phyloP scores from a whole-genome alignment of 495 filamentous ascomycete genomes.

The Penicillium argentinense region DNA sequence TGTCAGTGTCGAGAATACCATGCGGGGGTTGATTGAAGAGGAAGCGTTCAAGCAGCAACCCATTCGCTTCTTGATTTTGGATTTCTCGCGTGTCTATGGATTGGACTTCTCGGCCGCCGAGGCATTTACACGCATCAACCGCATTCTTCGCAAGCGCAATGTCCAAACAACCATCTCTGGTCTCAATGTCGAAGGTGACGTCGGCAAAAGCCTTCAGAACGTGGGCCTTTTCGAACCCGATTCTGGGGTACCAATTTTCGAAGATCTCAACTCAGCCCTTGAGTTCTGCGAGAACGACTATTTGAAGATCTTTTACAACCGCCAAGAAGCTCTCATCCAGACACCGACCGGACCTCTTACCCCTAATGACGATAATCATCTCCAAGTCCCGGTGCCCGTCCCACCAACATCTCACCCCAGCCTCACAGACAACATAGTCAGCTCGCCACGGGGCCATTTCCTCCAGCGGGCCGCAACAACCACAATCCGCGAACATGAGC shows the following conservation, averaged over 20 bases:
- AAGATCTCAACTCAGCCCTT: slow-evolving; percentile 86
- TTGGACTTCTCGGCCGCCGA: slow-evolving; percentile 95
- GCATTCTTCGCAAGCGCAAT: slow-evolving; percentile 68
- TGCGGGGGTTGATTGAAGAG: slow-evolving; percentile 77
- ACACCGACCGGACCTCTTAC: slow-evolving; percentile 13
- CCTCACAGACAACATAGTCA: slow-evolving; percentile 52
- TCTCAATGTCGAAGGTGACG: slow-evolving; percentile 65
- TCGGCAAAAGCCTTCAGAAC: slow-evolving; percentile 74
- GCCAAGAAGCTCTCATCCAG: slow-evolving; percentile 38
- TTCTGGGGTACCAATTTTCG: slow-evolving; percentile 72
- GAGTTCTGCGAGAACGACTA: slow-evolving; percentile 96
- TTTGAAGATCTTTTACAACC: slow-evolving; percentile 75
- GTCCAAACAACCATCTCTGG: slow-evolving; percentile 82
- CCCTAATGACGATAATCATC: slow-evolving; percentile 14
- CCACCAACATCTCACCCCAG: slow-evolving; percentile 12
- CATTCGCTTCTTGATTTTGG: slow-evolving; percentile 87
- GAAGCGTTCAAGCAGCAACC: slow-evolving; percentile 72
- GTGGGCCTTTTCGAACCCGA: slow-evolving; percentile 74
- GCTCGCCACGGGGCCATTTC: slow-evolving; percentile 75
- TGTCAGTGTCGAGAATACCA: slow-evolving; percentile 85
- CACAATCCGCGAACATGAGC: slow-evolving; percentile 65
- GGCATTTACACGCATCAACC: slow-evolving; percentile 87
- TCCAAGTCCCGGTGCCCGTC: slow-evolving; percentile 53
- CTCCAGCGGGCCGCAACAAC: slow-evolving; percentile 75
- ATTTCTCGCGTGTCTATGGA: slow-evolving; percentile 85